Percentiles rank a stretch among this genome's conserved stretches.
These are phyloP conservation scores for Ambrosia trifida DNA, from an alignment of 129 eudicot species.

Conservation along the genomic window DNA sequence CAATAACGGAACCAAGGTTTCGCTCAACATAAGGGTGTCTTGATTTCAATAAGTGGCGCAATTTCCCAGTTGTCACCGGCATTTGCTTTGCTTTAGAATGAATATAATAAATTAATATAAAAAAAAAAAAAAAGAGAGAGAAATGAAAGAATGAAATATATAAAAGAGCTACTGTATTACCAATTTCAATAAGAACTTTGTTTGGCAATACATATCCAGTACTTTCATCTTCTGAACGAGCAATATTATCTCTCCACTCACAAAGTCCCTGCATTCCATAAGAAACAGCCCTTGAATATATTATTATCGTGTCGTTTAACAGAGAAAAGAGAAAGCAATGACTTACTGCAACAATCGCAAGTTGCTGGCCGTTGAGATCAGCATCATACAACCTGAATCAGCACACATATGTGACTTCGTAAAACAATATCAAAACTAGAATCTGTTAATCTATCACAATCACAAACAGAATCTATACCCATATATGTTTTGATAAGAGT, in stretches of 20 bases:
- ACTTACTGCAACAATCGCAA: slow-evolving; percentile 80
- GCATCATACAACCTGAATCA: slow-evolving; percentile 58
- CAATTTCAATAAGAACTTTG: slow-evolving; percentile 72
- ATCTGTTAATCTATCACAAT: neutral
- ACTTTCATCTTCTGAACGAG: slow-evolving; percentile 92
- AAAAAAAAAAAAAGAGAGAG: neutral
- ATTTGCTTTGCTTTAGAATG: slow-evolving; percentile 67
- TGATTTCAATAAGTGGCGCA: slow-evolving; percentile 52
- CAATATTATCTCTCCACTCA: slow-evolving; percentile 88
- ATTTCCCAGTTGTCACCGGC: slow-evolving; percentile 68
- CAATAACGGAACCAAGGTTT: slow-evolving; percentile 62
- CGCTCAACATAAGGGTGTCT: slow-evolving; percentile 74
- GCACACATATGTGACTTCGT: neutral
- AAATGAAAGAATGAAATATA: neutral
- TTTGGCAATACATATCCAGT: slow-evolving; percentile 91
- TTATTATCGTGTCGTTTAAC: neutral
- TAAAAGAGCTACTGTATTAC: slow-evolving; percentile 34
- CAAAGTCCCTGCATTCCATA: slow-evolving; percentile 66
- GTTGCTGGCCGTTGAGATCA: slow-evolving; percentile 71
- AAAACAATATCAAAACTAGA: neutral
- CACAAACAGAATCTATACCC: slow-evolving; percentile 43
- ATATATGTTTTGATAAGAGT: slow-evolving; percentile 74
- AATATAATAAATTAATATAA: slow-evolving; percentile 14
- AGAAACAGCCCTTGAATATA: neutral
- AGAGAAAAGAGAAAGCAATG: neutral